Percentiles rank a stretch among this genome's conserved stretches.
These are phyloP conservation scores for Kuraishia borneana DNA, from an alignment of 805 yeast species.

Conservation along the genomic window DNA sequence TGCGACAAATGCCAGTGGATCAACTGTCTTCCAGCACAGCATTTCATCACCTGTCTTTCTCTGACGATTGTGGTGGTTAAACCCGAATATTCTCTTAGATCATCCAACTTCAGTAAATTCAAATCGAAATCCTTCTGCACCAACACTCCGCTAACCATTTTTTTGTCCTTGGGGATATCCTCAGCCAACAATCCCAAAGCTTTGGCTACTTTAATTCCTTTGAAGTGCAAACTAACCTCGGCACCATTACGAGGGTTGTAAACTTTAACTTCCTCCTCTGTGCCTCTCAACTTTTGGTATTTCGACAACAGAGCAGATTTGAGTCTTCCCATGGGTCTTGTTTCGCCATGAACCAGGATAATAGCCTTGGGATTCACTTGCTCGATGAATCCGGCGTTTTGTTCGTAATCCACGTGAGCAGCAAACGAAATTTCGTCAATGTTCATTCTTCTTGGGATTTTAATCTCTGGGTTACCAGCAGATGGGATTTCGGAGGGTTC, in stretches of 20 bases:
- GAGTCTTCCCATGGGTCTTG: slow-evolving; percentile 96
- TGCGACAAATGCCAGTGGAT: slow-evolving; percentile 85
- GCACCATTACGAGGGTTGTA: slow-evolving; percentile 91
- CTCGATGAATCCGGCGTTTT: slow-evolving; percentile 85
- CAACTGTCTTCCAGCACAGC: slow-evolving; percentile 72
- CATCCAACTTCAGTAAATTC: slow-evolving; percentile 72
- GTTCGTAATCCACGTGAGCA: slow-evolving; percentile 97
- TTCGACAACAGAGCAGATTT: slow-evolving; percentile 87
- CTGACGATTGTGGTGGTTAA: slow-evolving; percentile 75
- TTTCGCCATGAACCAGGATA: slow-evolving; percentile 93
- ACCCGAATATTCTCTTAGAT: slow-evolving; percentile 81
- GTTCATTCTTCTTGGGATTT: slow-evolving; percentile 76
- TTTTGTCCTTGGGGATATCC: slow-evolving; percentile 26
- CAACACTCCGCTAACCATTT: slow-evolving; percentile 64
- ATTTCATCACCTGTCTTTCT: slow-evolving; percentile 69
- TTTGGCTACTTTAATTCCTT: slow-evolving; percentile 77
- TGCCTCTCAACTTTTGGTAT: slow-evolving; percentile 69
- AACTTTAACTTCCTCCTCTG: slow-evolving; percentile 83
- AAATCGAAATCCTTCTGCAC: slow-evolving; percentile 88
- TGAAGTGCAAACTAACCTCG: slow-evolving; percentile 61
- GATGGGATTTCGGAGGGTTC: slow-evolving; percentile 92
- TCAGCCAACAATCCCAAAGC: slow-evolving; percentile 46
- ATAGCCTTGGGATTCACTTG: slow-evolving; percentile 75
- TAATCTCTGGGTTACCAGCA: slow-evolving; percentile 63
- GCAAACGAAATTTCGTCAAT: slow-evolving; percentile 96